Base-by-base conservation (phyloP, 2,329 filamentous ascomycete species). In the Seiridium unicorne region DNA sequence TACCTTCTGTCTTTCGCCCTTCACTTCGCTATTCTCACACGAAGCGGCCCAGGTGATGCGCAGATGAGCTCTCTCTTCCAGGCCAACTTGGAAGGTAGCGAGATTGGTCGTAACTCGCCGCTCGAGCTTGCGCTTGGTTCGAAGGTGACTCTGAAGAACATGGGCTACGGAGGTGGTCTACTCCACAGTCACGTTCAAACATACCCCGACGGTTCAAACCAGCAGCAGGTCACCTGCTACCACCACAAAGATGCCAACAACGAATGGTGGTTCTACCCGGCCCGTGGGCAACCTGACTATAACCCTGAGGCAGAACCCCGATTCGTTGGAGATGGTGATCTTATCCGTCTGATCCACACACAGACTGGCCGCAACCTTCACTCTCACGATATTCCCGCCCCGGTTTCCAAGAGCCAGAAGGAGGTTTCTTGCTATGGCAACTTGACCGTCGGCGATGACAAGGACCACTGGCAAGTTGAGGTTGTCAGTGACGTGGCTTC, bases 1-100 rank as follows among this genome's bases (percentile, higher is more conserved):
- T 99, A 99, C 80, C 89, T 97, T 78, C 89, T 97, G 73, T 96
- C 93, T 48, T 99, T 99, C 76, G 96, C 91, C 68, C 78, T 97
- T 58, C 95, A 99, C 78, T 99, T 99, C 76, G 84, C 92, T 63
- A 92, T 99, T 64, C 85, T 99, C 61, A 92, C 96, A 76, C 94
- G 92, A 78, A 94, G 89, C 69, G 95, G 95, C 26, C 95, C 96
- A 6, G 95, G 95, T 58, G 95, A 99, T 79, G 95, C 95, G n/a
- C 95, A 99, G 78, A 99, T 99, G 95, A 97, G 93, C 79, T 99
- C 95, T 34, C 86, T 99, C 55, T 99, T 99, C 85, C 95, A 99
- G 76, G 95, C 96, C 53, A 99, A 99, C 73, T 84, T 99, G 44
- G 89, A 87, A 69, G 95, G 95, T 34, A 98, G 94, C 9, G 91